Percentiles rank a stretch among this genome's conserved stretches.
Conservation (phyloP, 1,284 basidiomycete species). For the Peniophora sp. region DNA sequence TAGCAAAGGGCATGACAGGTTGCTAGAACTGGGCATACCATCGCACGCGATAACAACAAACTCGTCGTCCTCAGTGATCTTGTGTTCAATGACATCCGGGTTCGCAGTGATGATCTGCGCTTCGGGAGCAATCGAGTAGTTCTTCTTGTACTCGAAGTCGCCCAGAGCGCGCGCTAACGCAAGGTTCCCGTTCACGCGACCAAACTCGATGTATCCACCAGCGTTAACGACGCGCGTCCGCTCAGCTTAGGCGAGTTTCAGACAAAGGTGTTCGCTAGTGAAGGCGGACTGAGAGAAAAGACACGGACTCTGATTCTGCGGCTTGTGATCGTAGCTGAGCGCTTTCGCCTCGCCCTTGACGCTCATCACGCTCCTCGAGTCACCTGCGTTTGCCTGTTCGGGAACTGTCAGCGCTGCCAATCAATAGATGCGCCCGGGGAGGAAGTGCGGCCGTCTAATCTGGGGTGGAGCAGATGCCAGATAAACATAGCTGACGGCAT, state of each 20-base stretch:
- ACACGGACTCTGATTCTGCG: slow-evolving; percentile 71
- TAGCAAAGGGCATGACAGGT: slow-evolving; percentile 3
- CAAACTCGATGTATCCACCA: slow-evolving; percentile 97
- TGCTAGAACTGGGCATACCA: slow-evolving; percentile 43
- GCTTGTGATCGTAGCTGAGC: slow-evolving; percentile 95
- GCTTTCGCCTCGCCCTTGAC: slow-evolving; percentile 82
- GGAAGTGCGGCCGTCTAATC: not conserved
- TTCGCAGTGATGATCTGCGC: slow-evolving; percentile 94
- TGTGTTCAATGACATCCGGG: slow-evolving; percentile 84
- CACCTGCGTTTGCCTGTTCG: slow-evolving; percentile 90
- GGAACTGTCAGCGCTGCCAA: slow-evolving; percentile 3
- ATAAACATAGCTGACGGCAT: not conserved
- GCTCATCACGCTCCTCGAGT: slow-evolving; percentile 90
- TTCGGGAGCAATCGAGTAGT: slow-evolving; percentile 74
- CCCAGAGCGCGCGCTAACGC: slow-evolving; percentile 93
- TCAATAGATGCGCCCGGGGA: not conserved
- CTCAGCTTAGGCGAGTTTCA: slow-evolving; percentile 52
- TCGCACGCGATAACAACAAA: slow-evolving; percentile 96
- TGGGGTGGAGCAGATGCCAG: not conserved
- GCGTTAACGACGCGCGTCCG: slow-evolving; percentile 82
- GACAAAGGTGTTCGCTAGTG: slow-evolving; percentile 1
- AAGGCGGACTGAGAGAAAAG: slow-evolving; percentile 1
- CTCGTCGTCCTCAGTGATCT: slow-evolving; percentile 85
- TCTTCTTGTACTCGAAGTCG: slow-evolving; percentile 99
- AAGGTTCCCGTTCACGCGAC: slow-evolving; percentile 96